Percentiles rank a stretch among this genome's conserved stretches.
Conservation (phyloP, 805 yeast species). For the Helenozyma baotianmanensis region DNA sequence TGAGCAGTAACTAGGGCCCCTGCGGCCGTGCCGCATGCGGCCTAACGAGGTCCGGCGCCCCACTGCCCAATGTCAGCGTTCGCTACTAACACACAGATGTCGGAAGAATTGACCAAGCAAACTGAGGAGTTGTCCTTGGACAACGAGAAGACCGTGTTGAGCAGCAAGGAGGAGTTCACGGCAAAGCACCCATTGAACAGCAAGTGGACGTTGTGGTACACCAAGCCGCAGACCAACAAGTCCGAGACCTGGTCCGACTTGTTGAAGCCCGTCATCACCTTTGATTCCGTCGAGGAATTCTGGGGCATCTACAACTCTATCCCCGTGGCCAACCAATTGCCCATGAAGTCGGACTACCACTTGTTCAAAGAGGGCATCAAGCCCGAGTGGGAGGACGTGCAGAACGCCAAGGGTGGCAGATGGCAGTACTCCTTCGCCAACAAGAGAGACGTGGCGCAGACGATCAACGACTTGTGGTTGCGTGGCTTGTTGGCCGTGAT, state of each 20-base stretch:
- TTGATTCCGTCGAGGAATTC: slow-evolving; percentile 94
- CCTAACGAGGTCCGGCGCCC: no score
- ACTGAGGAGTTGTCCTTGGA: slow-evolving; percentile 43
- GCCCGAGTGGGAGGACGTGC: slow-evolving; percentile 97
- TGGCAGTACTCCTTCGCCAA: slow-evolving; percentile 73
- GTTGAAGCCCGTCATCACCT: slow-evolving; percentile 87
- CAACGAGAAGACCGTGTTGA: slow-evolving; percentile 47
- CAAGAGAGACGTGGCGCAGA: slow-evolving; percentile 52
- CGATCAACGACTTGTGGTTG: slow-evolving; percentile 89
- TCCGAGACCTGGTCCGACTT: slow-evolving; percentile 88
- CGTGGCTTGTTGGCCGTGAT: slow-evolving; percentile 82
- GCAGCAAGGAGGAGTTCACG: slow-evolving; percentile 58
- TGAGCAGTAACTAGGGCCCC: no score
- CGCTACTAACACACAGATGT: slow-evolving; percentile 25
- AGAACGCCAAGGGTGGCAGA: slow-evolving; percentile 88
- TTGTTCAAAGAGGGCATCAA: slow-evolving; percentile 88
- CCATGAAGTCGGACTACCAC: slow-evolving; percentile 90
- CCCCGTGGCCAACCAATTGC: slow-evolving; percentile 88
- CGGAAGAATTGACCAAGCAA: slow-evolving; percentile 42
- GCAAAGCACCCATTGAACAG: slow-evolving; percentile 86
- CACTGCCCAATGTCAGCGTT: no score
- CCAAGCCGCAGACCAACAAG: slow-evolving; percentile 79
- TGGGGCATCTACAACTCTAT: slow-evolving; percentile 97
- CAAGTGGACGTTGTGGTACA: slow-evolving; percentile 96
- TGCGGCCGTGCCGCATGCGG: no score